Conservation (phyloP, 2,329 filamentous ascomycete genomes). For the Xylariomycetidae sp. region DNA sequence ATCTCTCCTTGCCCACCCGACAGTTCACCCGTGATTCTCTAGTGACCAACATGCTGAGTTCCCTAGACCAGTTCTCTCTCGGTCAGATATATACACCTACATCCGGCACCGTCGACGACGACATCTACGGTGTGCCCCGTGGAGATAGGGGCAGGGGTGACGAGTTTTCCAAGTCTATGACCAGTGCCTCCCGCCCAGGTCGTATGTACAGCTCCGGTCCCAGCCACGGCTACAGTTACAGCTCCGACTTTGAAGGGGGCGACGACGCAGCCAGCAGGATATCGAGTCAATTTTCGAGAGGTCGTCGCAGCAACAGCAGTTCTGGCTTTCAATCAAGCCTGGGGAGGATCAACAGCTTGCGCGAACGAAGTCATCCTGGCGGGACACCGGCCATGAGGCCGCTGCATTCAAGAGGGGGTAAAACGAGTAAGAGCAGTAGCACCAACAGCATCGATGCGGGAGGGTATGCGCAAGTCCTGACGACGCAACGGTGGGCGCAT, state of each 20-base stretch:
- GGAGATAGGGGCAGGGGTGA: no score
- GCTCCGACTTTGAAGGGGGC: constrained; percentile 54
- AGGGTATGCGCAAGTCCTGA: constrained; percentile 53
- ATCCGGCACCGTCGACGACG: constrained; percentile 30
- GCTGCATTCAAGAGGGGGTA: constrained; percentile 52
- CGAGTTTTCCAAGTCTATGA: constrained; percentile 23
- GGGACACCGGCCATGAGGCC: constrained; percentile 34
- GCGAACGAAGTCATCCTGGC: constrained; percentile 38
- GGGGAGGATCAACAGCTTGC: constrained; percentile 60
- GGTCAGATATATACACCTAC: constrained; percentile 35
- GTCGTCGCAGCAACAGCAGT: constrained; percentile 74
- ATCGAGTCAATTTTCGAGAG: constrained; percentile 49
- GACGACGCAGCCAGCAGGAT: constrained; percentile 48
- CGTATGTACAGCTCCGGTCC: constrained; percentile 6
- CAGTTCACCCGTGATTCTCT: constrained; percentile 83
- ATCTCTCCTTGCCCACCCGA: constrained; percentile 73
- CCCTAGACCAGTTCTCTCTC: constrained; percentile 77
- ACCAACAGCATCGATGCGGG: constrained; percentile 63
- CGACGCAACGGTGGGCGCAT: constrained; percentile 55
- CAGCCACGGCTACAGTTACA: constrained; percentile 51
- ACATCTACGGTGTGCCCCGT: constrained; percentile 19
- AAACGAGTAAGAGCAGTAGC: constrained; percentile 69
- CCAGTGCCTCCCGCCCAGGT: constrained; percentile 18
- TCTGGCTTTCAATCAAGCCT: constrained; percentile 62
- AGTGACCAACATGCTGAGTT: constrained; percentile 92